Evolutionary conservation across 2,329 filamentous ascomycete genomes (phyloP).

Genomic region (Sporothrix variecibatus): DNA sequence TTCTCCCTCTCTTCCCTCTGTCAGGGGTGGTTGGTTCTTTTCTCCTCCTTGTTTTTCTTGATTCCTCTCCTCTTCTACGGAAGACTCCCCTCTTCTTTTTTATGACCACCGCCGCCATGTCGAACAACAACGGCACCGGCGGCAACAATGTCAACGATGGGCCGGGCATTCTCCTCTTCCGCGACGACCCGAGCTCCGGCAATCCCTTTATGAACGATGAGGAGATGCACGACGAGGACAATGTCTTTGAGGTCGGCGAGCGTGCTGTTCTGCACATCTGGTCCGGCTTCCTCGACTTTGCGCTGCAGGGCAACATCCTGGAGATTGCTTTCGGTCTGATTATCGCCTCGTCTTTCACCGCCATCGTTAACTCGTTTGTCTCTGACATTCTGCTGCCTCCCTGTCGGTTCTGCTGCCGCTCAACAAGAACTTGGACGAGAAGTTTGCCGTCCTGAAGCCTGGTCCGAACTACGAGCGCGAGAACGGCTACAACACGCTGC

Average conservation of each 20-base stretch:
- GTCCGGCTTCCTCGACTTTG: constrained; percentile 70
- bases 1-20: not conserved
- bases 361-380: constrained; percentile 71
- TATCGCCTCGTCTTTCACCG: constrained; percentile 70
- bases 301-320: constrained; percentile 72
- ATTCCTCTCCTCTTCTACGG: not conserved
- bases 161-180: constrained; percentile 28
- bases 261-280: constrained; percentile 54
- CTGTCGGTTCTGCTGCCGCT: constrained; percentile 69
- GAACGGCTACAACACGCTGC: constrained; percentile 68
- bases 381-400: constrained; percentile 68
- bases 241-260: constrained; percentile 46
- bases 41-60: not conserved
- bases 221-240: constrained; percentile 40
- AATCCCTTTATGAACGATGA: constrained; percentile 43
- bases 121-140: not conserved
- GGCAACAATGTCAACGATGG: constrained; percentile 4
- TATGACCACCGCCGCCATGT: constrained; percentile 15
- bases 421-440: constrained; percentile 71
- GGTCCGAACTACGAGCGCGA: constrained; percentile 57
- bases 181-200: constrained; percentile 34
- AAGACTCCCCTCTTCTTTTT: not conserved
- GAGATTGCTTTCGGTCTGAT: constrained; percentile 76
- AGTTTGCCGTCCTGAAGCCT: constrained; percentile 65
- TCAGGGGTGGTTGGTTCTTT: not conserved